Base-by-base conservation (phyloP, 495 filamentous ascomycete species). In the Hypoxylon cercidicola region DNA sequence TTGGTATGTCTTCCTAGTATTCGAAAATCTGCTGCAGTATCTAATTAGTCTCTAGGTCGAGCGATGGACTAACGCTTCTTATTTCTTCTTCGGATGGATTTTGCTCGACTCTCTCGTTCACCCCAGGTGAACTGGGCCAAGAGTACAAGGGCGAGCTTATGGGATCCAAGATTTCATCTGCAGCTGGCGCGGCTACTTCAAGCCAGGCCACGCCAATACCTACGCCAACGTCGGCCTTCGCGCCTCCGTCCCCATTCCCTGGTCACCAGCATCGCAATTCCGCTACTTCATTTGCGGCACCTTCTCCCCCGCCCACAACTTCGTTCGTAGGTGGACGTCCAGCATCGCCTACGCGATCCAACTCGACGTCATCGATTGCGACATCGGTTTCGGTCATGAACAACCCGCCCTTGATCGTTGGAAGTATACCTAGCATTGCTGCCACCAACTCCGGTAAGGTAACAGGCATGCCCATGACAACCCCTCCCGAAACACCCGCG, bases 81-180 rank as follows among this genome's bases (percentile, higher is more conserved):
- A 97, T 99, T 84, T 93, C 91, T 53, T 98, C 96, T 1, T 97
- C 96, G 0, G 96, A 99, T 72, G 96, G 96, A 0, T 99, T 97
- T 77, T 98, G 96, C 71, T 99, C 96, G 0, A 88, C 91, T 0
- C 81, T 99, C 19, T 87, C 92, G 0, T 99, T 99, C 73, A 74
- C 84, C 6, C 81, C 89, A 4, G 91, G 91, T 16, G 96, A 99
- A 72, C 79, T 99, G 6, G 96, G 96, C n/a, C 88, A 93, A 65
- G 74, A 85, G 12, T 97, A 97, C 74, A 89, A 85, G 10, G 90
- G 90, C 9, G 81, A 89, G 10, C 72, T 87, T 10, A 81, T 87
- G 3, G 80, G 78, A 16, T 68, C 78, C 7, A 82, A 86, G 43
- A 79, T 83, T 37, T 72, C 80, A 13, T 49, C 66, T n/a, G 68